These are phyloP conservation scores for Claviceps paspali DNA, from an alignment of 2,329 filamentous ascomycete genomes.

Conservation along the genomic window DNA sequence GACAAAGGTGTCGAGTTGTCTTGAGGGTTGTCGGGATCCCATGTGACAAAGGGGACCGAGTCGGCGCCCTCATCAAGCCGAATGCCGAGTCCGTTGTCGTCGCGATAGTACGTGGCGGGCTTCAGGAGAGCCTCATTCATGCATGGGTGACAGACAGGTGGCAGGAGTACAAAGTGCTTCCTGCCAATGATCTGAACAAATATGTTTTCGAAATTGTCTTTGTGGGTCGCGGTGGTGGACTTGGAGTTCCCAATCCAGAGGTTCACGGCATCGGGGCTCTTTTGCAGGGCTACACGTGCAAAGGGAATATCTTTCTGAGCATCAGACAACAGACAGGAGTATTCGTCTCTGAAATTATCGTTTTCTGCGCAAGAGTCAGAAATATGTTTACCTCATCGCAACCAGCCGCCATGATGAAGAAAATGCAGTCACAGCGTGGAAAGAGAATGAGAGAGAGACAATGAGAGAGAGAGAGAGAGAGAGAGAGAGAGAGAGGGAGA, in stretches of 20 bases:
- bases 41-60: constrained; percentile 51
- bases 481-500: not conserved
- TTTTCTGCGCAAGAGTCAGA: constrained; percentile 40
- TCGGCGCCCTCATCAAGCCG: constrained; percentile 19
- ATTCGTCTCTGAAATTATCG: constrained; percentile 66
- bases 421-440: too few species aligned
- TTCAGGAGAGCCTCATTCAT: constrained; percentile 47
- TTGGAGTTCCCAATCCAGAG: constrained; percentile 66
- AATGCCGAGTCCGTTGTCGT: constrained; percentile 14
- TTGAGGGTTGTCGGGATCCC: constrained; percentile 53
- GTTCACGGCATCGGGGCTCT: constrained; percentile 59
- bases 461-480: not conserved
- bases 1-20: constrained; percentile 42
- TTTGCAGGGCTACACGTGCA: constrained; percentile 53
- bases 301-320: constrained; percentile 53
- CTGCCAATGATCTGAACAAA: constrained; percentile 60
- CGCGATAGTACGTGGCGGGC: constrained; percentile 42
- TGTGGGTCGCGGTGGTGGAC: constrained; percentile 59
- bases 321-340: constrained; percentile 44
- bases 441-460: too few species aligned
- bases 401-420: too few species aligned
- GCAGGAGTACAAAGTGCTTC: constrained; percentile 62
- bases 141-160: constrained; percentile 54
- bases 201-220: constrained; percentile 75
- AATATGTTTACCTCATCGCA: too few species aligned